Evolutionary conservation across 495 filamentous ascomycete species (phyloP), one percentile per base, ranked within the genome.

Genomic region (Tuber brumale): DNA sequence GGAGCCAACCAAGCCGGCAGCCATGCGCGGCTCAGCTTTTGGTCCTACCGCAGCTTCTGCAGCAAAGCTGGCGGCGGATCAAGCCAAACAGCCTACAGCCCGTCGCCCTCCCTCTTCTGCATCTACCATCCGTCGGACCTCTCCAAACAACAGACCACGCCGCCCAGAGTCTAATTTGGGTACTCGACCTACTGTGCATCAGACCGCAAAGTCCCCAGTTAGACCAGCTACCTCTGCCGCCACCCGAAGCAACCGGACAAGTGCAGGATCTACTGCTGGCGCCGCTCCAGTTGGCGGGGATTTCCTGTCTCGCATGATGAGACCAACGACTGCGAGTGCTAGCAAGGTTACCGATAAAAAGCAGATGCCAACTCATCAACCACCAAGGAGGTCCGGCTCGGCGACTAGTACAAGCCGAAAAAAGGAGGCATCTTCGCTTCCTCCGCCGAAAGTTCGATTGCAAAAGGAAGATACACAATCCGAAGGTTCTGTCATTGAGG

Each of bases 291-390:
- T 76, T 23, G 77, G 81, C 12, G 72, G 74, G 18, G 80, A 82
- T 61, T 82, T 82, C 61, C 75, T 82, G 61, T 80, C 81, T 35
- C 75, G 81, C 19, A 82, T 82, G 81, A 82, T 77, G 77, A 75
- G 81, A 48, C 81, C 81, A 35, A 82, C 81, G 12, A 79, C 80
- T 16, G 77, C 80, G n/a, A 82, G 80, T 16, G 77, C 80, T n/a
- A 73, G 81, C 27, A 82, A 82, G 46, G 71, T 75, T 70, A 76
- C 70, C 39, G 81, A 79, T 57, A 79, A 79, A 71, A 80, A 80
- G 44, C 73, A 77, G 61, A 70, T 76, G 10, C 46, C 78, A 1
- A 72, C 70, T 71, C 71, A 79, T 31, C 72, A 46, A 14, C 77
- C 77, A 6, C 42, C 70, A 19, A 80, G 79, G 72, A 70, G 78